Evolutionary conservation across 1,284 basidiomycete genomes (phyloP).

Genomic region (Ganoderma lucidum): DNA sequence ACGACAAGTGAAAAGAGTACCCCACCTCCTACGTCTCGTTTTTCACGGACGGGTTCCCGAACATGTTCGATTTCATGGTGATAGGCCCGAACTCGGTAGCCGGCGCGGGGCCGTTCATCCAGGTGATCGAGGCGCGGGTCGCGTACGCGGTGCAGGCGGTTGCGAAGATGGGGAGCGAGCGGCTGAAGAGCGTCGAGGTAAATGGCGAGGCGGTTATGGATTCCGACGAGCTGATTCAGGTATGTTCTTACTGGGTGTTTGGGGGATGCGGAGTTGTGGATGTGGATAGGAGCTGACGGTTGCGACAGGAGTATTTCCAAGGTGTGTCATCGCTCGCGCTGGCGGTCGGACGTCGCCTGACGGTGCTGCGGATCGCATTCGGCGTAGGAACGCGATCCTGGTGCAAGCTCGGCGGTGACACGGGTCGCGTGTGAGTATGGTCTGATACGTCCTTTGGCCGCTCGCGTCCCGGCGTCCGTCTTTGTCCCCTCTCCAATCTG

Average conservation of each 20-base stretch:
- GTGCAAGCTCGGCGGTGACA: neutral
- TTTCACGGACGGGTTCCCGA: conserved; percentile 67
- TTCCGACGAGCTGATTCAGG: conserved; percentile 17
- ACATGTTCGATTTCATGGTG: conserved; percentile 55
- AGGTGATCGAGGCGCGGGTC: conserved; percentile 62
- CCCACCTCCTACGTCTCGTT: conserved; percentile 63
- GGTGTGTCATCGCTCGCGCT: neutral
- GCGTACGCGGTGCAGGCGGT: conserved; percentile 61
- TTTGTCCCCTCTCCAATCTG: no score
- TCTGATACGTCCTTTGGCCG: neutral
- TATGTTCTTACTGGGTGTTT: neutral
- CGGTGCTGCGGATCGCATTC: neutral
- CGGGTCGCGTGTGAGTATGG: neutral
- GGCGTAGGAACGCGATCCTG: neutral
- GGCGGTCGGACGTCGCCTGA: neutral
- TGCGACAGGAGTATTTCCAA: conserved; percentile 18
- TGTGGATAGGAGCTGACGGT: neutral
- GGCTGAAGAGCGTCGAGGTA: conserved; percentile 58
- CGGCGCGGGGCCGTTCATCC: conserved; percentile 59
- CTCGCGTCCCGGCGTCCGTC: no score
- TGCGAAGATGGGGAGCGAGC: conserved; percentile 66
- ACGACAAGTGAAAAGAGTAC: conserved; percentile 59
- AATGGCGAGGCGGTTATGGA: conserved; percentile 7
- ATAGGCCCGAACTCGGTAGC: conserved; percentile 64
- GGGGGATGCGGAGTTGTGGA: no score